phyloP scores from a whole-genome alignment of 169 alveolate genomes.

The Plasmodium vinckei region DNA sequence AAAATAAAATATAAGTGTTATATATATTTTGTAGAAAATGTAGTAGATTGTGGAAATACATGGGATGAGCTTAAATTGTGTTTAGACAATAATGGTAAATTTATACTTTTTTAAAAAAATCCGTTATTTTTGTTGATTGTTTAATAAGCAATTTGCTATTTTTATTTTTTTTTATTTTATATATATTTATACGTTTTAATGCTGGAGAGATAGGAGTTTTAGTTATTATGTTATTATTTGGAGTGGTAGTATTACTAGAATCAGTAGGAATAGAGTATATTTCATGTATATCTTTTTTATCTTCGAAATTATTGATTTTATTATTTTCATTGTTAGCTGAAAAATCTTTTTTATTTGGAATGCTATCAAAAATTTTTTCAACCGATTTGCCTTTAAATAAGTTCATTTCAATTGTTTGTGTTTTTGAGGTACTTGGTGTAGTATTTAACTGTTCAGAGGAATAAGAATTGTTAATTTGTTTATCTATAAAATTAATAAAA shows the following conservation, averaged over 20 bases:
- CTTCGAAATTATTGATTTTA: background rate
- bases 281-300: background rate
- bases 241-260: background rate
- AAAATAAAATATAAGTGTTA: too few relatives aligned
- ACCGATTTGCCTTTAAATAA: slow-evolving; percentile 32
- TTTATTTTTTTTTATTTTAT: slow-evolving; percentile 6
- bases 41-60: too few relatives aligned
- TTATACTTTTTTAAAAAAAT: slow-evolving; percentile 48
- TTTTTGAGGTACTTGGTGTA: slow-evolving; percentile 45
- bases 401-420: slow-evolving; percentile 50
- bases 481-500: slow-evolving; percentile 35
- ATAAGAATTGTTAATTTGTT: slow-evolving; percentile 31
- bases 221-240: slow-evolving; percentile 1
- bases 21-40: too few relatives aligned
- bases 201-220: background rate
- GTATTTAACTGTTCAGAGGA: slow-evolving; percentile 16
- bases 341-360: slow-evolving; percentile 6
- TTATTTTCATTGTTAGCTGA: background rate
- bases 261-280: slow-evolving; percentile 25
- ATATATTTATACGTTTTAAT: slow-evolving; percentile 3
- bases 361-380: slow-evolving; percentile 35
- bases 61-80: too few relatives aligned
- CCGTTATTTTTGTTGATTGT: slow-evolving; percentile 68
- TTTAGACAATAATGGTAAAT: background rate
- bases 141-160: slow-evolving; percentile 15